A percentile compares a stretch with the other conserved stretches of the same genome.
Evolutionary conservation across 2,329 filamentous ascomycete genomes (phyloP).

Genomic region (Botrytis medusae): DNA sequence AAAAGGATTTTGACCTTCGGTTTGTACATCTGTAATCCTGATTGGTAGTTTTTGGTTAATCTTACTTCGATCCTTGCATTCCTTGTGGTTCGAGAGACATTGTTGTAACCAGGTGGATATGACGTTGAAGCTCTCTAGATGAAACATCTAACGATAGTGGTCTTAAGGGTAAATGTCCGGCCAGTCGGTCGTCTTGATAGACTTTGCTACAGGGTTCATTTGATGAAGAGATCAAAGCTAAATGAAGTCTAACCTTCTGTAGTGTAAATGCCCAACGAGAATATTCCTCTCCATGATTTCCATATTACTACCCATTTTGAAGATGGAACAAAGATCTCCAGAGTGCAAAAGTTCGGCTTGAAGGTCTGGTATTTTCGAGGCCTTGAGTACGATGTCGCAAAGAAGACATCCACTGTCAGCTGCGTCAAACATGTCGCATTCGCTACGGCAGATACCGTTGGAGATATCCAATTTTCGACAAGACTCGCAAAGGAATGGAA

Average conservation of each 20-base stretch:
- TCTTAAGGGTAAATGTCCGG: background rate
- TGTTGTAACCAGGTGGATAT: background rate
- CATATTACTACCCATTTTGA: background rate
- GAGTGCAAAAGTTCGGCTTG: background rate
- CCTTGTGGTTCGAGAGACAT: background rate
- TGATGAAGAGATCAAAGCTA: too few relatives aligned
- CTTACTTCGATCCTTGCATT: accelerated
- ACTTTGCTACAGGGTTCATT: too few relatives aligned
- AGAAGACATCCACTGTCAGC: background rate
- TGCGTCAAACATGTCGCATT: background rate
- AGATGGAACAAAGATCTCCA: too few relatives aligned
- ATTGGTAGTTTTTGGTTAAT: background rate
- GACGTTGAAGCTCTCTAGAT: background rate
- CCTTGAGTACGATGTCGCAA: background rate
- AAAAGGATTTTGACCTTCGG: accelerated
- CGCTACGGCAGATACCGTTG: accelerated
- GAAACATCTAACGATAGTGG: background rate
- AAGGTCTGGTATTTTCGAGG: background rate
- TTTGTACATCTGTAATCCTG: background rate
- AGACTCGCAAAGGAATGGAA: background rate
- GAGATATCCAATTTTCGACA: background rate
- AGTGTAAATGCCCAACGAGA: background rate
- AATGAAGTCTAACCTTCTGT: background rate
- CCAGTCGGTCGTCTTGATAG: background rate
- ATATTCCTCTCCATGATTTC: background rate